phyloP scores from a whole-genome alignment of 73 alveolate species.

The Paramecium primaurelia region DNA sequence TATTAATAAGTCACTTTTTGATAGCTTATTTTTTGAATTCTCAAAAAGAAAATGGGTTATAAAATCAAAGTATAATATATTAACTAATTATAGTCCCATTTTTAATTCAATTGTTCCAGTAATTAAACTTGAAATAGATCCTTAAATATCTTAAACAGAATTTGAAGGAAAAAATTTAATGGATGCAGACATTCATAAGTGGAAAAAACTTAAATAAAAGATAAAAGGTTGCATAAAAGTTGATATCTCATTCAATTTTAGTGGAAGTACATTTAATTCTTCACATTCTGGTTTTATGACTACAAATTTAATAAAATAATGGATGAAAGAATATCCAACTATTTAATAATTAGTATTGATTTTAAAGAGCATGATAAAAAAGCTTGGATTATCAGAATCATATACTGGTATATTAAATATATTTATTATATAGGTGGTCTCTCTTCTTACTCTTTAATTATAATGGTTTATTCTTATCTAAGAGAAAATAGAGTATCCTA shows the following conservation, averaged over 20 bases:
- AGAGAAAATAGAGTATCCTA: neutral
- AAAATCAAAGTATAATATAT: neutral
- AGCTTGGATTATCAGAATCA: conserved; percentile 13
- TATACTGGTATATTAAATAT: neutral
- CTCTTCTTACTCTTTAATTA: neutral
- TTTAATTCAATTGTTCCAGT: neutral
- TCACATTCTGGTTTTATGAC: neutral
- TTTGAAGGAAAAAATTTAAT: neutral
- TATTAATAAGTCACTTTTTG: neutral
- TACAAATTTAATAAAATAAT: neutral
- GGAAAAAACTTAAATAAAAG: neutral
- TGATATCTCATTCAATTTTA: conserved; percentile 16
- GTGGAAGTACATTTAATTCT: neutral
- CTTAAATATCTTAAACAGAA: neutral
- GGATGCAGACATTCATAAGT: neutral
- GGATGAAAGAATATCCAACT: conserved; percentile 4
- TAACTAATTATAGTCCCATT: neutral
- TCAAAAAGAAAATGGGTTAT: neutral
- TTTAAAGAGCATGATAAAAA: neutral
- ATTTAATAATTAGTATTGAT: conserved; percentile 8
- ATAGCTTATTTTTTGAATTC: neutral
- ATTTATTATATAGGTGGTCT: neutral
- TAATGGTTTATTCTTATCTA: conserved; percentile 13
- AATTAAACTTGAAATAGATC: conserved; percentile 31
- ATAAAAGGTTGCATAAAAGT: neutral